Evolutionary conservation across 768 basidiomycete genomes (phyloP).

Genomic region (Kwoniella europaea): DNA sequence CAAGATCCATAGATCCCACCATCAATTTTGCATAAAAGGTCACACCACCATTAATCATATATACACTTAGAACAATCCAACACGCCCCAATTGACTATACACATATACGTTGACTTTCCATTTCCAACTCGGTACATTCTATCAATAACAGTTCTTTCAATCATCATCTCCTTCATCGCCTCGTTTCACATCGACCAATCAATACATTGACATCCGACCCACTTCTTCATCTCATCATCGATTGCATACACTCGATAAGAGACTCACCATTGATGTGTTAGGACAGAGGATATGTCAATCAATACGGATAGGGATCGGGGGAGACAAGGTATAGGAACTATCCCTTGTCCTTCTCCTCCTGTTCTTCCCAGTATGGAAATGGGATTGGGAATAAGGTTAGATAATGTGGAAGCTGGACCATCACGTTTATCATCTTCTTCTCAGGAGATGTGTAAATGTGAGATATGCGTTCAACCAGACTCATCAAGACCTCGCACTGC

Average conservation of each 20-base stretch:
- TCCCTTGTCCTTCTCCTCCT: too few species aligned
- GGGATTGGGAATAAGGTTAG: constrained; percentile 6
- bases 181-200: too few species aligned
- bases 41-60: too few species aligned
- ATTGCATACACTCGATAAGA: not conserved
- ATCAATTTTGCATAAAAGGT: too few species aligned
- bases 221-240: not conserved
- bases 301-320: constrained; percentile 20
- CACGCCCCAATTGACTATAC: too few species aligned
- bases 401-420: constrained; percentile 10
- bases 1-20: too few species aligned
- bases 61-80: too few species aligned
- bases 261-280: not conserved
- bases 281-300: constrained; percentile 4
- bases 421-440: constrained; percentile 4
- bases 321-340: constrained; percentile 21
- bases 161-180: too few species aligned
- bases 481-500: not conserved
- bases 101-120: too few species aligned
- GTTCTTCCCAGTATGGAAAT: not conserved
- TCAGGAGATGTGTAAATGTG: constrained; percentile 7
- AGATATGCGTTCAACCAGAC: constrained; percentile 10
- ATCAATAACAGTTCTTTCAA: too few species aligned
- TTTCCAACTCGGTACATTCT: too few species aligned
- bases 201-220: not conserved